A percentile compares a stretch with the other conserved stretches of the same genome.
These are phyloP conservation scores for Fistulina hepatica DNA, from an alignment of 1,284 basidiomycete genomes.

Conservation along the genomic window DNA sequence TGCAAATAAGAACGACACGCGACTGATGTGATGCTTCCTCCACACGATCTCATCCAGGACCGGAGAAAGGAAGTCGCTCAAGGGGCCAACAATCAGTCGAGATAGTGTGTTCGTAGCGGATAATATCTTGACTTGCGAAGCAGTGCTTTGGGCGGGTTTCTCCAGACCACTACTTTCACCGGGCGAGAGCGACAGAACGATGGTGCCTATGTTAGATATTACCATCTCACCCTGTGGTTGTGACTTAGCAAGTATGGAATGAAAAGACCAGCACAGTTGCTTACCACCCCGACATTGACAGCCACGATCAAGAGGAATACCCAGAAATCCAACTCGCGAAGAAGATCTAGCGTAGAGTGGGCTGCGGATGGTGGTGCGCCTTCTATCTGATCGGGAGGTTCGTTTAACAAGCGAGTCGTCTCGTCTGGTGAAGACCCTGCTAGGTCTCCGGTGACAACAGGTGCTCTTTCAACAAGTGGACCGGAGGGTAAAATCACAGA, in stretches of 20 bases:
- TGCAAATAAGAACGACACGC: slow-evolving; percentile 45
- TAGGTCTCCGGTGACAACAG: slow-evolving; percentile 11
- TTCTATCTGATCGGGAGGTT: slow-evolving; percentile 34
- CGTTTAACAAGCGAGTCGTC: too few relatives aligned
- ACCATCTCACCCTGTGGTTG: slow-evolving; percentile 62
- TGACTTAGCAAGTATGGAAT: background rate
- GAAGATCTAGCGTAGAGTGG: slow-evolving; percentile 31
- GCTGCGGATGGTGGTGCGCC: slow-evolving; percentile 21
- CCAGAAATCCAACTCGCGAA: slow-evolving; percentile 56
- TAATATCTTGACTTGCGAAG: slow-evolving; percentile 58
- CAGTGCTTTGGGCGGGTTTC: slow-evolving; percentile 26
- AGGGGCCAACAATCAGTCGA: slow-evolving; percentile 54
- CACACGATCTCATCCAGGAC: slow-evolving; percentile 32
- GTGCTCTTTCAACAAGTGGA: slow-evolving; percentile 4
- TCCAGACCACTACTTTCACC: slow-evolving; percentile 18
- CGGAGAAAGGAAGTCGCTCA: slow-evolving; percentile 62
- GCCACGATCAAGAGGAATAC: slow-evolving; percentile 31
- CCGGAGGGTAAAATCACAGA: slow-evolving; percentile 29
- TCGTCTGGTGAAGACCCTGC: too few relatives aligned
- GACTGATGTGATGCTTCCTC: slow-evolving; percentile 45
- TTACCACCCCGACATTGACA: slow-evolving; percentile 51
- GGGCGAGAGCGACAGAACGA: slow-evolving; percentile 51
- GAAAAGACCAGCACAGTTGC: slow-evolving; percentile 19
- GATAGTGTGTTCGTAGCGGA: slow-evolving; percentile 61
- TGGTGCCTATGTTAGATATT: slow-evolving; percentile 66